Conservation (phyloP, 352 stramenopile species). For the Phytophthora pisi region DNA sequence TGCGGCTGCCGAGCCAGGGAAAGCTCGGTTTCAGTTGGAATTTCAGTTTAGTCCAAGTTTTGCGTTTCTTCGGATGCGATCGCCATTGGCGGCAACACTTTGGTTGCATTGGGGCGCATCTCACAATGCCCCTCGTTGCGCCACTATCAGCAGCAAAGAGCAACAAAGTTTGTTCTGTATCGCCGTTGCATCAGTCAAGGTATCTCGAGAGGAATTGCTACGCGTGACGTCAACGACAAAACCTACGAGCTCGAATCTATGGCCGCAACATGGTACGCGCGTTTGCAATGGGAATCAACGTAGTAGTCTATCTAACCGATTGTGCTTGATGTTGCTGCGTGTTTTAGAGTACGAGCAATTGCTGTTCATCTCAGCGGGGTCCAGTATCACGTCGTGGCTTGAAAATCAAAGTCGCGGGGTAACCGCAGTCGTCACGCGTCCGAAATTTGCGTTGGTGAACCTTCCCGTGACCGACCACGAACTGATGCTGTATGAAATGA, state of each 20-base stretch:
- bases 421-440: conserved; percentile 29
- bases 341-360: conserved; percentile 33
- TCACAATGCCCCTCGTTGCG: neutral
- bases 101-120: conserved; percentile 39
- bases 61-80: conserved; percentile 29
- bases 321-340: conserved; percentile 4
- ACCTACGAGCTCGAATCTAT: neutral
- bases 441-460: conserved; percentile 43
- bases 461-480: conserved; percentile 29
- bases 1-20: neutral
- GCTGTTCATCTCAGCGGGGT: conserved; percentile 54
- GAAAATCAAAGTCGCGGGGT: conserved; percentile 1
- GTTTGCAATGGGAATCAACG: neutral
- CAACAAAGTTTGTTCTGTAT: conserved; percentile 13
- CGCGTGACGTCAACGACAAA: neutral
- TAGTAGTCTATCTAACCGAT: neutral
- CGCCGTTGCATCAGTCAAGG: conserved; percentile 28
- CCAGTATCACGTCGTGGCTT: conserved; percentile 37
- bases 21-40: conserved; percentile 31
- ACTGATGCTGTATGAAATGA: conserved; percentile 35
- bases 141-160: neutral
- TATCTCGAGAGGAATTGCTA: conserved; percentile 27
- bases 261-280: conserved; percentile 22
- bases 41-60: conserved; percentile 35
- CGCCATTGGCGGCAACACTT: conserved; percentile 24